A percentile compares a stretch with the other conserved stretches of the same genome.
Conservation (phyloP, 345 rosid genomes). For the Brassica carinata region DNA sequence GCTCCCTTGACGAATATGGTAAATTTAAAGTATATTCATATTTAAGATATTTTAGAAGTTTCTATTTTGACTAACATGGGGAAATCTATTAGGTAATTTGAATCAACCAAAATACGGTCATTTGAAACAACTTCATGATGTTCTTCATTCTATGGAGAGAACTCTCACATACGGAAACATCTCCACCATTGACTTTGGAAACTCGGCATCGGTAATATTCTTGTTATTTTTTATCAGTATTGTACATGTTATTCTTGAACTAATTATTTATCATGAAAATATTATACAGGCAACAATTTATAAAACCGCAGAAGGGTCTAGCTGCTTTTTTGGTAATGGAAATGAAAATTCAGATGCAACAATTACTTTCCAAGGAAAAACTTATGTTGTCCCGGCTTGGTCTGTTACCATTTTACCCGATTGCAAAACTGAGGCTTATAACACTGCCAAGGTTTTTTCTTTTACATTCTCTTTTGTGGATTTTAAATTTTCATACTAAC, state of each 20-base stretch:
- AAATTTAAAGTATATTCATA: no score
- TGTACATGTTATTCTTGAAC: background rate
- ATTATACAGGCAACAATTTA: no score
- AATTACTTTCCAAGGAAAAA: conserved; percentile 34
- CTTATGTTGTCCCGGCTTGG: conserved; percentile 56
- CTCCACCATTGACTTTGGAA: no score
- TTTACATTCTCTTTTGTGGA: background rate
- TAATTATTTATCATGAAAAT: no score
- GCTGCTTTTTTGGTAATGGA: no score
- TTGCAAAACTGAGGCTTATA: no score
- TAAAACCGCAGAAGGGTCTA: background rate
- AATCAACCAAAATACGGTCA: background rate
- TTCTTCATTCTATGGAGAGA: background rate
- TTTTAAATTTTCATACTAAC: background rate
- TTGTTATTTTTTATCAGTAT: no score
- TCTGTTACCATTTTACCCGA: conserved; percentile 27
- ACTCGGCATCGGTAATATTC: no score
- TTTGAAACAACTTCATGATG: background rate
- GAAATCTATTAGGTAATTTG: background rate
- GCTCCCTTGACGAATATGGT: background rate
- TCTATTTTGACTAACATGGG: background rate
- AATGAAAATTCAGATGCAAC: no score
- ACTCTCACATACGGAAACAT: no score
- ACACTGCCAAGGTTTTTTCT: no score
- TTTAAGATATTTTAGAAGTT: background rate